Conservation (phyloP, 2,329 filamentous ascomycete species). For the Cytospora piceicola region DNA sequence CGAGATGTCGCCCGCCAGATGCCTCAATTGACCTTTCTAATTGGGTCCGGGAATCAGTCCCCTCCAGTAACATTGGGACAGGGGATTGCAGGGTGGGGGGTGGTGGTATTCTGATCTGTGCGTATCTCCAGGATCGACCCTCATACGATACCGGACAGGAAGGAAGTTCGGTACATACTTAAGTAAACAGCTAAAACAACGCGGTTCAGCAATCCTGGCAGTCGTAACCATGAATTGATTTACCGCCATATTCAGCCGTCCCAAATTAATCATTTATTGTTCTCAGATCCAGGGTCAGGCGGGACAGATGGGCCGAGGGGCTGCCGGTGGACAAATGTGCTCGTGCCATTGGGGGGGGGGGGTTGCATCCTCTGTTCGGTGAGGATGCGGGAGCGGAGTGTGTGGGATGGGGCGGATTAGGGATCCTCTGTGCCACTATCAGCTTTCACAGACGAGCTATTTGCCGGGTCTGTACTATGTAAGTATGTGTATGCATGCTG, state of each 20-base stretch:
- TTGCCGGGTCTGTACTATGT: neutral
- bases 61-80: neutral
- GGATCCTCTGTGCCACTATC: slow-evolving; percentile 8
- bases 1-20: slow-evolving; percentile 15
- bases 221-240: neutral
- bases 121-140: slow-evolving; percentile 9
- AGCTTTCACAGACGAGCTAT: neutral
- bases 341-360: neutral
- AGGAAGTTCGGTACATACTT: neutral
- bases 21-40: slow-evolving; percentile 14
- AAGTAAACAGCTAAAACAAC: neutral
- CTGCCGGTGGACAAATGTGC: neutral
- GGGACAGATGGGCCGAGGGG: neutral
- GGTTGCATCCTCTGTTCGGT: slow-evolving; percentile 8
- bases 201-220: too few species aligned
- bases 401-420: slow-evolving; percentile 15
- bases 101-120: neutral
- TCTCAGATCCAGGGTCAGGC: neutral
- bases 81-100: neutral
- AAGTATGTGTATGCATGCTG: too few species aligned
- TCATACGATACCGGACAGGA: slow-evolving; percentile 2
- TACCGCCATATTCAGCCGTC: slow-evolving; percentile 13
- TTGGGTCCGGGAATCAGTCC: neutral
- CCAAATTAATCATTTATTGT: slow-evolving; percentile 10
- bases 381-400: slow-evolving; percentile 11